Evolutionary conservation across 1,284 basidiomycete species (phyloP), one percentile per base, ranked within the genome.

Genomic region (Ceratobasidium sp.): DNA sequence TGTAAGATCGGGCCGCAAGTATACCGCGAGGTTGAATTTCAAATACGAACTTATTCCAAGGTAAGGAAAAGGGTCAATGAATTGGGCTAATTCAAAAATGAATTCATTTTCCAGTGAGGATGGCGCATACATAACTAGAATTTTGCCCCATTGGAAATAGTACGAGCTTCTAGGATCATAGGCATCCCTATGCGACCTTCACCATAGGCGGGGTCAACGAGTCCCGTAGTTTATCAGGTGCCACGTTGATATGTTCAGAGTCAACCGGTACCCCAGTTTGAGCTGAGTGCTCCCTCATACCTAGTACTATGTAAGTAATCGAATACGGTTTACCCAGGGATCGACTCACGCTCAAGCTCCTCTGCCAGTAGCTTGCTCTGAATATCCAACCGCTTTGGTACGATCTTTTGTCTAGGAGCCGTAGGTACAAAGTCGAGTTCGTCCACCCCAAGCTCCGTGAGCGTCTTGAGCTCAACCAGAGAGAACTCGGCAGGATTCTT

Each of bases 381-480:
- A 13, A 48, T 48, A 28, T 74, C 71, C 61, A 74, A 38, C 4
- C 71, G 59, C 26, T 74, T 48, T 9, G 71, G 71, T 28, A 65
- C 48, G 15, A 74, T 74, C 13, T 28, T 52, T 26, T 64, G 26
- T 17, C 71, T 50, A 15, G 71, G 61, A 48, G 62, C 61, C n/a
- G 44, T 15, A 62, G 71, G 71, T 38, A 44, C 26, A 52, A 74
- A 79, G 42, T 78, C 69, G 9, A 77, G 69, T 62, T 56, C 28
- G 0, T 80, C 78, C 12, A 77, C 75, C 3, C 79, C 89, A 38
- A 91, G 84, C 46, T 88, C 90, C 69, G 83, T 85, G 67, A 92
- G 79, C 56, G 90, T 91, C 85, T 89, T 90, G 59, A 80, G 80
- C 82, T 87, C 86, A 12, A 87, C 86, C 78, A 91, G 80, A 71